Base-by-base conservation (phyloP, 331 rosid species). In the Pyrus hybrid region DNA sequence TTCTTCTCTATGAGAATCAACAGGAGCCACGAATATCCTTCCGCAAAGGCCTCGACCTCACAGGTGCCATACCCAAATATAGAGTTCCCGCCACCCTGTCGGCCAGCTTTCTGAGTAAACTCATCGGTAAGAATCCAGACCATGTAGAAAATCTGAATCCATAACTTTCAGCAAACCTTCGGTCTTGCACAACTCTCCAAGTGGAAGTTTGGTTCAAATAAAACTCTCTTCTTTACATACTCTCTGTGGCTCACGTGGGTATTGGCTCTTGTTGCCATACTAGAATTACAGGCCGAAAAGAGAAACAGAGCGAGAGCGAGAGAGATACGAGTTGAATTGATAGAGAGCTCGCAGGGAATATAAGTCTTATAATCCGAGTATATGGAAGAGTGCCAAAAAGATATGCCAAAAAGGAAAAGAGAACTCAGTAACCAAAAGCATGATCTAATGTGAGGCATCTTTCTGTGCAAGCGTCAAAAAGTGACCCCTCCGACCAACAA, bases 1-100 rank as follows among this genome's bases (percentile, higher is more conserved):
- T 64, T 88, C 93, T 66, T 87, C 76, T 76, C 90, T 84, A 32
- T 83, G 85, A 58, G 86, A 87, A 84, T 93, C 98, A 65, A 75
- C 70, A 37, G 87, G 75, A 21, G 77, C 69, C 9, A 80, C 93
- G 3, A 70, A 61, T 0, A 75, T 68, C 82, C 67, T 77, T 79
- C 4, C 70, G 53, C 21, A 75, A 77, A 51, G 76, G 75, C 56
- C 84, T 80, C 70, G 53, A 75, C 69, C 79, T 85, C 78, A 4
- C 72, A 10, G 89, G 76, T 9, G 74, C 70, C 68, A 82, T 75
- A 71, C 88, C 76, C 63, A 82, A 70, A 67, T 87, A 77, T 47
- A 89, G 28, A 77, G 86, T 84, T 85, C 80, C 81, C 2, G 70
- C 80, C 58, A 88, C 80, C 78, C 82, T 86, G 14, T 84, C 89